Evolutionary conservation across 345 rosid genomes (phyloP).

Genomic region (Euphorbia tirucalli): DNA sequence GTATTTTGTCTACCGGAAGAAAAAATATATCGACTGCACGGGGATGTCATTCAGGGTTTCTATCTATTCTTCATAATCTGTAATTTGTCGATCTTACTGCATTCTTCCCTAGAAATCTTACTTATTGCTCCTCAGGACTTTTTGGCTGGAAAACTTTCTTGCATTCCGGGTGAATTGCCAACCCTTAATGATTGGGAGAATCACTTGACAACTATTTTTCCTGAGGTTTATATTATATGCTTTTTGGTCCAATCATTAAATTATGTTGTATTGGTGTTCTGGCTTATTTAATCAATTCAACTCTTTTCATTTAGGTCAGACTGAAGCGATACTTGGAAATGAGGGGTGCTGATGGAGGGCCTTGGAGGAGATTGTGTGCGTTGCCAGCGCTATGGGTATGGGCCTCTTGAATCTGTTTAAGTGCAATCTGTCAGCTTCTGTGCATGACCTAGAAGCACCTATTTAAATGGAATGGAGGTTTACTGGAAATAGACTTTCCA

Average conservation of each 20-base stretch:
- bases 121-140: slow-evolving; percentile 66
- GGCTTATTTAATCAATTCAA: slow-evolving; percentile 17
- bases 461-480: slow-evolving; percentile 19
- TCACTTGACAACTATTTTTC: slow-evolving; percentile 94
- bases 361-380: slow-evolving; percentile 96
- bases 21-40: slow-evolving; percentile 84
- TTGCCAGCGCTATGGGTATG: slow-evolving; percentile 97
- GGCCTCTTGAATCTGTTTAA: slow-evolving; percentile 17
- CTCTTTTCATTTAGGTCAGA: slow-evolving; percentile 59
- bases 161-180: slow-evolving; percentile 91
- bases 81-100: slow-evolving; percentile 16
- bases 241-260: slow-evolving; percentile 15
- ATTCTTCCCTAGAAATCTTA: not conserved
- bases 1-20: slow-evolving; percentile 89
- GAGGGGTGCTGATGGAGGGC: slow-evolving; percentile 99
- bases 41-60: slow-evolving; percentile 95
- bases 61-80: slow-evolving; percentile 46
- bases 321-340: slow-evolving; percentile 97
- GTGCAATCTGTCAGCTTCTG: not conserved
- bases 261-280: slow-evolving; percentile 1
- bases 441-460: not conserved
- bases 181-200: slow-evolving; percentile 96
- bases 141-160: slow-evolving; percentile 90
- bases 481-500: not conserved
- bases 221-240: slow-evolving; percentile 58